Evolutionary conservation across 805 yeast genomes (phyloP).

Genomic region (Lachancea nothofagi): DNA sequence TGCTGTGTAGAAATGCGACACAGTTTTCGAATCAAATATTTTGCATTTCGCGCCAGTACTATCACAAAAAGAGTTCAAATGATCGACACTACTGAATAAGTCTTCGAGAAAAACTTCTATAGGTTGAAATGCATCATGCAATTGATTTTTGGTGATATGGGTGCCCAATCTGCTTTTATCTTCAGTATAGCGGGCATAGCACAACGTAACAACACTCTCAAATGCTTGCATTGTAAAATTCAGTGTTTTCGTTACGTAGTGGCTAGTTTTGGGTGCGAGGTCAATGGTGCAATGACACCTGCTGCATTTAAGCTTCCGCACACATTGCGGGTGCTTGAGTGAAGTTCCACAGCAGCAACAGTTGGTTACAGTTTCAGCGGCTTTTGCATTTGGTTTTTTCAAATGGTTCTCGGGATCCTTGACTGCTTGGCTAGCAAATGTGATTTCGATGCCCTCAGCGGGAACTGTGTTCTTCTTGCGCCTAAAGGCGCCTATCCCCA

Average conservation of each 20-base stretch:
- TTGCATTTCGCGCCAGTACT: constrained; percentile 19
- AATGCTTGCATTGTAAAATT: neutral
- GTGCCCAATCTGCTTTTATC: neutral
- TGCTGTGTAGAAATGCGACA: constrained; percentile 42
- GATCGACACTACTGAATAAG: constrained; percentile 43
- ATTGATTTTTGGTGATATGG: neutral
- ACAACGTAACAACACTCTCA: neutral
- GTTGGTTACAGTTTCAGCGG: neutral
- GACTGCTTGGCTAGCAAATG: constrained; percentile 3
- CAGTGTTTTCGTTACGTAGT: neutral
- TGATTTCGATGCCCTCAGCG: neutral
- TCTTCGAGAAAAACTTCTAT: constrained; percentile 43
- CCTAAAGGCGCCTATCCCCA: neutral
- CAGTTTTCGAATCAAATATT: constrained; percentile 43
- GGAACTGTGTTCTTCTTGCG: neutral
- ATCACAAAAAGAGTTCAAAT: constrained; percentile 53
- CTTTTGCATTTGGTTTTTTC: neutral
- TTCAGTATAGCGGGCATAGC: neutral
- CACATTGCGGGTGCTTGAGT: constrained; percentile 35
- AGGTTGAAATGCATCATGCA: constrained; percentile 39
- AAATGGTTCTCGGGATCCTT: neutral
- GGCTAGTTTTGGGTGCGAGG: neutral
- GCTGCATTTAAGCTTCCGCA: constrained; percentile 49
- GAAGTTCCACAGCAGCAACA: constrained; percentile 47
- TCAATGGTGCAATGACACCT: constrained; percentile 50